These are phyloP conservation scores for Scedosporium boydii DNA, from an alignment of 2,329 filamentous ascomycete species.

Conservation along the genomic window DNA sequence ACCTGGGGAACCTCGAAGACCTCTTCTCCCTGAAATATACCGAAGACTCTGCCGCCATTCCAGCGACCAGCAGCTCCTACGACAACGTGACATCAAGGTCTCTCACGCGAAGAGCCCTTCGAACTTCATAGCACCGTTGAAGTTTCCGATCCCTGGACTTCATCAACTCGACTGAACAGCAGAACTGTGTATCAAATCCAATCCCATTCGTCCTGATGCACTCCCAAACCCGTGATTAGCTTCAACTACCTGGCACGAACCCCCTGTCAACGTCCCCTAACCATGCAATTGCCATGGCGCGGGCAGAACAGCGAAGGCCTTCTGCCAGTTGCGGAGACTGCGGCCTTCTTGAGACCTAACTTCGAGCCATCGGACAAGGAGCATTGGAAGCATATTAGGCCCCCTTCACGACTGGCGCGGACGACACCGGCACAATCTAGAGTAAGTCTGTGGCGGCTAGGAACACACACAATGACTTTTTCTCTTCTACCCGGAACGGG, in stretches of 20 bases:
- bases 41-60: too few species aligned
- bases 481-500: too few species aligned
- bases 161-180: neutral
- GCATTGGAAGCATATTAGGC: constrained; percentile 16
- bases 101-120: too few species aligned
- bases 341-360: constrained; percentile 9
- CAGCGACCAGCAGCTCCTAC: too few species aligned
- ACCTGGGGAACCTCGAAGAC: too few species aligned
- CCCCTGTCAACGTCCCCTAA: neutral
- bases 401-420: constrained; percentile 27
- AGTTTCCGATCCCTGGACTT: neutral
- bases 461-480: too few species aligned
- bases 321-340: constrained; percentile 4
- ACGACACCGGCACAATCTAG: constrained; percentile 47
- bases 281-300: constrained; percentile 8
- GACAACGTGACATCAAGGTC: too few species aligned
- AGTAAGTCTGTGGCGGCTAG: constrained; percentile 24
- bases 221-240: neutral
- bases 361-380: constrained; percentile 15
- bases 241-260: neutral
- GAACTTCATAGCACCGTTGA: too few species aligned
- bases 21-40: too few species aligned
- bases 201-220: neutral
- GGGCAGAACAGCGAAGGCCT: constrained; percentile 5
- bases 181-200: neutral